Conservation (phyloP, 2,329 filamentous ascomycete genomes). For the Trichoderma oligosporum region DNA sequence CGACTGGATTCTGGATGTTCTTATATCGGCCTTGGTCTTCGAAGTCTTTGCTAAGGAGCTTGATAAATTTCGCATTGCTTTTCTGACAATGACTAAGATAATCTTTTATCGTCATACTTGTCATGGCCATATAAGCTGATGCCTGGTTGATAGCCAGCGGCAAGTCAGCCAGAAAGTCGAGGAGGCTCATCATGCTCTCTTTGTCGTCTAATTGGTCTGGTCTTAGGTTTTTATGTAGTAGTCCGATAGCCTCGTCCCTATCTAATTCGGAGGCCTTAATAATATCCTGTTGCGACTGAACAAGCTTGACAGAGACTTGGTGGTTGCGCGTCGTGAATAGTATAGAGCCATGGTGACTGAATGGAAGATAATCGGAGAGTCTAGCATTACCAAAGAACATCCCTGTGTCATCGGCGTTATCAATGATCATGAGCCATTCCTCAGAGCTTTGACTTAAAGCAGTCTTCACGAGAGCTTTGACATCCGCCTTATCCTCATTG, state of each 20-base stretch:
- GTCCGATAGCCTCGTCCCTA: not conserved
- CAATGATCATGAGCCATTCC: conserved; percentile 42
- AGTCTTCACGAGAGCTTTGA: conserved; percentile 35
- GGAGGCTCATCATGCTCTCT: conserved; percentile 20
- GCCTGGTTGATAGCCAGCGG: conserved; percentile 38
- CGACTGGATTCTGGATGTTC: conserved; percentile 28
- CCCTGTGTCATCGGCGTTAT: conserved; percentile 41
- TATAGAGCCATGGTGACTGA: conserved; percentile 20
- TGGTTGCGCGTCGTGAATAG: conserved; percentile 25
- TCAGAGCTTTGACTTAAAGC: conserved; percentile 30
- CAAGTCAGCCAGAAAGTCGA: conserved; percentile 31
- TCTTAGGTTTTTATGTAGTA: not conserved
- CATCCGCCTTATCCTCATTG: conserved; percentile 34
- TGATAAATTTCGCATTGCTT: conserved; percentile 24
- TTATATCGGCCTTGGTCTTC: conserved; percentile 30
- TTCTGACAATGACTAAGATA: conserved; percentile 30
- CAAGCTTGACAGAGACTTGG: conserved; percentile 8
- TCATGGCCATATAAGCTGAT: conserved; percentile 35
- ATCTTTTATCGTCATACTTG: conserved; percentile 19
- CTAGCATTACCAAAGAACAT: conserved; percentile 27
- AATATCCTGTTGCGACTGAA: conserved; percentile 19
- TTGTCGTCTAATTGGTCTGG: not conserved
- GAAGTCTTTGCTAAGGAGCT: conserved; percentile 32
- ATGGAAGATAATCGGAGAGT: conserved; percentile 31
- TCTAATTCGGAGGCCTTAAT: conserved; percentile 19